Conservation (phyloP, 371 early-diverging fungal species). For the Entomophthora muscae region DNA sequence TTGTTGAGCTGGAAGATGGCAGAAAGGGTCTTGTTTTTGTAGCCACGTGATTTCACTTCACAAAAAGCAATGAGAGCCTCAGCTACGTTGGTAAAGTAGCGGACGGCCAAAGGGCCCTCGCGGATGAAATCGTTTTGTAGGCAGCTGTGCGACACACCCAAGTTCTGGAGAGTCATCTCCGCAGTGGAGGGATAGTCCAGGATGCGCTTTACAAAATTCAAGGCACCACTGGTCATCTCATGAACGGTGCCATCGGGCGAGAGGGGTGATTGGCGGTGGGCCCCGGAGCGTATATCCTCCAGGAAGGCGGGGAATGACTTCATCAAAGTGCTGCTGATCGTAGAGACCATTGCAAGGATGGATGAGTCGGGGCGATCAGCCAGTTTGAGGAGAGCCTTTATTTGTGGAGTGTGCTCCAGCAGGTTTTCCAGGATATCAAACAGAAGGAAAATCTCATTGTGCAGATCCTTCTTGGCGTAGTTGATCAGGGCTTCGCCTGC, state of each 20-base stretch:
- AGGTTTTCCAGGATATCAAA: conserved; percentile 51
- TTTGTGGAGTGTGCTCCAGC: not conserved
- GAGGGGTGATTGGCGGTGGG: conserved; percentile 15
- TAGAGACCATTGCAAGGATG: conserved; percentile 24
- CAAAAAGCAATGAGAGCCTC: conserved; percentile 37
- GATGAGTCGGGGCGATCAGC: not conserved
- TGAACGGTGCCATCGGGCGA: conserved; percentile 73
- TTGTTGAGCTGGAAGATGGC: conserved; percentile 68
- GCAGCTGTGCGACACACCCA: conserved; percentile 19
- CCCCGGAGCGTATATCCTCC: conserved; percentile 42
- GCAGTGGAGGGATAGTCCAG: conserved; percentile 33
- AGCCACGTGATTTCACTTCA: conserved; percentile 45
- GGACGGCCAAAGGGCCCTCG: conserved; percentile 6
- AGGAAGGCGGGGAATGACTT: conserved; percentile 48
- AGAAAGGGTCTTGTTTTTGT: conserved; percentile 54
- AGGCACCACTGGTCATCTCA: conserved; percentile 59
- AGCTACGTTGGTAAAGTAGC: conserved; percentile 22
- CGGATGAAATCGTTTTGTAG: not conserved
- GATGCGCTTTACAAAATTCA: conserved; percentile 38
- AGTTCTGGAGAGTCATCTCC: conserved; percentile 28
- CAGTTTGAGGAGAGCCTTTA: not conserved
- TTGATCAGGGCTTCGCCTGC: conserved; percentile 44
- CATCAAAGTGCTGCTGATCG: conserved; percentile 34
- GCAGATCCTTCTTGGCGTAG: conserved; percentile 34
- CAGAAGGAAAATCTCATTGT: conserved; percentile 52